Percentiles rank a stretch among this genome's conserved stretches.
These are phyloP conservation scores for Fusarium transvaalense DNA, from an alignment of 2,329 filamentous ascomycete species.

Conservation along the genomic window DNA sequence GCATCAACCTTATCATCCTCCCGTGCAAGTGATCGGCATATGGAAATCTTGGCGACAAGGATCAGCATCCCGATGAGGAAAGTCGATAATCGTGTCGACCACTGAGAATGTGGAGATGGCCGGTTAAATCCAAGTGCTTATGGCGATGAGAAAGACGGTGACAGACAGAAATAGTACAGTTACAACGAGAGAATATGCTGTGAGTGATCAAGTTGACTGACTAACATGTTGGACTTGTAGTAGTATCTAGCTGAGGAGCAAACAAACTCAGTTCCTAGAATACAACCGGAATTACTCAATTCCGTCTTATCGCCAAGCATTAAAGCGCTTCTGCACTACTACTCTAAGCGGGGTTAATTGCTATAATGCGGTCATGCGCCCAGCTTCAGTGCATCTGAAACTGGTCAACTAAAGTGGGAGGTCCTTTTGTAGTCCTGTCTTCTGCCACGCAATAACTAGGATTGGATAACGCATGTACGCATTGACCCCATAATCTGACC, in stretches of 20 bases:
- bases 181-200: no score
- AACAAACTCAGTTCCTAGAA: background rate
- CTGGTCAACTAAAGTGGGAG: constrained; percentile 2
- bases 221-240: background rate
- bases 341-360: constrained; percentile 16
- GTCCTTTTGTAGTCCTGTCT: constrained; percentile 23
- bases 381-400: constrained; percentile 24
- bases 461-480: constrained; percentile 28
- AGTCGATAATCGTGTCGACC: constrained; percentile 27
- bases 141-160: background rate
- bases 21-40: constrained; percentile 31
- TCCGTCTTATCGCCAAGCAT: constrained; percentile 26
- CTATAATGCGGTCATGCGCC: constrained; percentile 26
- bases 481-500: background rate
- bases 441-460: constrained; percentile 22
- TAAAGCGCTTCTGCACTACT: constrained; percentile 17
- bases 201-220: background rate
- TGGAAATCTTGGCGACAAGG: constrained; percentile 19
- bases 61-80: constrained; percentile 25
- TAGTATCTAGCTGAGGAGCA: background rate
- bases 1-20: constrained; percentile 30
- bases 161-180: background rate
- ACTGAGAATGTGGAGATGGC: constrained; percentile 14
- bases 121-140: background rate
- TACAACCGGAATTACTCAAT: constrained; percentile 5